Evolutionary conservation across 2,329 filamentous ascomycete species (phyloP).

Genomic region (Leptodontidium sp.): DNA sequence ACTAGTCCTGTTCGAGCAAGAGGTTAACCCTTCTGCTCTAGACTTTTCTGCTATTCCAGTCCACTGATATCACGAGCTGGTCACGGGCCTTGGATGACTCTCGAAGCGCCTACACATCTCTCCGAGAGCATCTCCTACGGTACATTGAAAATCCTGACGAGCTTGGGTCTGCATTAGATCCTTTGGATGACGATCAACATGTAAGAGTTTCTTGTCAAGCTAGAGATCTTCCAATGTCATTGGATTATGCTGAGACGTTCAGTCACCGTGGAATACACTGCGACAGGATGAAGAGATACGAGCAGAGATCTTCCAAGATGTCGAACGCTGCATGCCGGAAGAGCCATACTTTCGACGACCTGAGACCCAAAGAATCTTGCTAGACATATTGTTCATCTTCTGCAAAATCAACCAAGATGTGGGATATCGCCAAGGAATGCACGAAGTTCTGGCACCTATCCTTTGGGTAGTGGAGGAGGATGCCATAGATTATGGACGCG

Average conservation of each 20-base stretch:
- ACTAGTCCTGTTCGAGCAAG: slow-evolving; percentile 8
- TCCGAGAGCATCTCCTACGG: slow-evolving; percentile 78
- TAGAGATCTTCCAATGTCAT: slow-evolving; percentile 21
- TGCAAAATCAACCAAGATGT: slow-evolving; percentile 89
- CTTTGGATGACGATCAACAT: slow-evolving; percentile 80
- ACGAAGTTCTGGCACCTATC: slow-evolving; percentile 91
- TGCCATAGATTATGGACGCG: slow-evolving; percentile 63
- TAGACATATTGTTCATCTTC: slow-evolving; percentile 93
- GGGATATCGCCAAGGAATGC: slow-evolving; percentile 98
- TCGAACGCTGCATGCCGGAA: slow-evolving; percentile 88
- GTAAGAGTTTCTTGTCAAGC: slow-evolving; percentile 48
- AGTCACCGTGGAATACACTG: slow-evolving; percentile 93
- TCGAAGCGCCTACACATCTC: slow-evolving; percentile 75
- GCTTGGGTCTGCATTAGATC: slow-evolving; percentile 78
- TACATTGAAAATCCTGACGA: slow-evolving; percentile 87
- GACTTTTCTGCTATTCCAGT: slow-evolving; percentile 83
- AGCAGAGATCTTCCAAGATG: slow-evolving; percentile 92
- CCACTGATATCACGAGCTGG: slow-evolving; percentile 73
- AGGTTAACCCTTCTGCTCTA: slow-evolving; percentile 47
- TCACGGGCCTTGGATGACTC: slow-evolving; percentile 70
- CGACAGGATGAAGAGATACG: slow-evolving; percentile 84
- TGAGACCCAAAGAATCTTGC: slow-evolving; percentile 78
- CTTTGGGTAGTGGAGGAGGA: slow-evolving; percentile 86
- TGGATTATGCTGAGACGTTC: slow-evolving; percentile 53
- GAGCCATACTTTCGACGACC: slow-evolving; percentile 88